Base-by-base conservation (phyloP, 495 filamentous ascomycete species). In the Tuber indicum region DNA sequence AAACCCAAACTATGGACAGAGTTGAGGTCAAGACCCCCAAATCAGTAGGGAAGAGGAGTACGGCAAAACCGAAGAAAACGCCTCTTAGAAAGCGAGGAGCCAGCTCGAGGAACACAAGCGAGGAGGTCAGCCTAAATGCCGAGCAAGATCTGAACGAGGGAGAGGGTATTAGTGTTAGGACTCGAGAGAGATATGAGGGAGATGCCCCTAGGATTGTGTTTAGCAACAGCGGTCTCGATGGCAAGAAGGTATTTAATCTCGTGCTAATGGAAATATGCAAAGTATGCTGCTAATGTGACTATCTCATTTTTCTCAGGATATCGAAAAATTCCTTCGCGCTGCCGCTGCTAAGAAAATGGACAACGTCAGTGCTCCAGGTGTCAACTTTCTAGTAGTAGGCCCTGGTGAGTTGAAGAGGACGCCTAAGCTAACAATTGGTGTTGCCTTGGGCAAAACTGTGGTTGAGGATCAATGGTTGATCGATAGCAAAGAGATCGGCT, bases 401-500 rank as follows among this genome's bases (percentile, higher is more conserved):
- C 80, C 80, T n/a, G 80, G 80, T 19, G 81, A 82, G 69, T 73
- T 82, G 14, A 82, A 82, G 49, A 75, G 81, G 42, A 82, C 81
- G 23, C 81, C 81, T 10, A 82, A 82, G 62, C 75, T 82, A 43
- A 82, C 75, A 41, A 70, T 82, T 26, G 77, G 74, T 3, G 80
- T 82, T 14, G 71, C 81, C 3, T 47, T 79, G 45, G 81, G 81
- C 44, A 82, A 79, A 45, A 80, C 71, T 45, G 69, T 82, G 39
- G 81, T 82, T 26, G 81, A 82, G 52, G 81, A 82, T 36, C 80
- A 82, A 70, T 82, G 81, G 81, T 21, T 82, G 26, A 73, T 79
- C 17, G 81, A 82, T 47, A 82, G 80, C 32, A 79, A 79, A 52
- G 75, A 75, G 58, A 42, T 76, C 2, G 81, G 81, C 7, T 82